phyloP scores from a whole-genome alignment of 352 stramenopile species.

The Globisporangium carolinianum region DNA sequence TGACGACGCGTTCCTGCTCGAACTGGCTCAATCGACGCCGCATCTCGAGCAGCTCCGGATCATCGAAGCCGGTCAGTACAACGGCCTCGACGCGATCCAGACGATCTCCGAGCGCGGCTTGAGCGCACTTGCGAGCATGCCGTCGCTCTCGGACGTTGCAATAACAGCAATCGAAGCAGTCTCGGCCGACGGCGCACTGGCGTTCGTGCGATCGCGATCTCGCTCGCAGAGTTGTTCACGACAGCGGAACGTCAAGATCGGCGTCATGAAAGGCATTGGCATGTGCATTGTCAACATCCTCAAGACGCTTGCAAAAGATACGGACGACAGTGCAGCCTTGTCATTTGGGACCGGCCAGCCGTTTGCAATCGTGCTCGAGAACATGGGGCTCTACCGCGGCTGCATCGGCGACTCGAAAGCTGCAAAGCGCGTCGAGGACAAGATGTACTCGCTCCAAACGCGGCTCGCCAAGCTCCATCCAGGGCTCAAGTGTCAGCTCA shows the following conservation, averaged over 20 bases:
- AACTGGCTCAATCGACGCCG: slow-evolving; percentile 16
- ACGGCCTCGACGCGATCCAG: slow-evolving; percentile 23
- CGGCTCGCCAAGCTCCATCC: slow-evolving; percentile 22
- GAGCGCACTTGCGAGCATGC: slow-evolving; percentile 22
- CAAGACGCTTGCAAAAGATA: slow-evolving; percentile 17
- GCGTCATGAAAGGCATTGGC: slow-evolving; percentile 24
- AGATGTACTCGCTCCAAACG: slow-evolving; percentile 14
- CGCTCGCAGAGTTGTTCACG: background rate
- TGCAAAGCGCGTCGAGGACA: slow-evolving; percentile 20
- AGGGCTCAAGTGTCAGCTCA: slow-evolving; percentile 31
- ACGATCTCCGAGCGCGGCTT: slow-evolving; percentile 22
- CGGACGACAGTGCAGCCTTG: background rate
- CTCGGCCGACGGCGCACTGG: slow-evolving; percentile 15
- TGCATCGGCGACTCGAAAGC: slow-evolving; percentile 13
- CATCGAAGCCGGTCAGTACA: slow-evolving; percentile 22
- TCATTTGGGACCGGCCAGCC: slow-evolving; percentile 13
- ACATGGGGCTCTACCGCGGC: slow-evolving; percentile 25
- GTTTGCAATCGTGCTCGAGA: slow-evolving; percentile 35
- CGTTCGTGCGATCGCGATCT: slow-evolving; percentile 20
- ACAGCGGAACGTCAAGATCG: slow-evolving; percentile 39
- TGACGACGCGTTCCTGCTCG: slow-evolving; percentile 24
- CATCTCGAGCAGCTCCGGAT: slow-evolving; percentile 34
- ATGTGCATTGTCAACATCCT: slow-evolving; percentile 25
- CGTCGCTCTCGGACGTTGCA: slow-evolving; percentile 30
- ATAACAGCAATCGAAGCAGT: slow-evolving; percentile 22